Evolutionary conservation across 2,329 filamentous ascomycete species (phyloP).

Genomic region (Penicillium vulpinum): DNA sequence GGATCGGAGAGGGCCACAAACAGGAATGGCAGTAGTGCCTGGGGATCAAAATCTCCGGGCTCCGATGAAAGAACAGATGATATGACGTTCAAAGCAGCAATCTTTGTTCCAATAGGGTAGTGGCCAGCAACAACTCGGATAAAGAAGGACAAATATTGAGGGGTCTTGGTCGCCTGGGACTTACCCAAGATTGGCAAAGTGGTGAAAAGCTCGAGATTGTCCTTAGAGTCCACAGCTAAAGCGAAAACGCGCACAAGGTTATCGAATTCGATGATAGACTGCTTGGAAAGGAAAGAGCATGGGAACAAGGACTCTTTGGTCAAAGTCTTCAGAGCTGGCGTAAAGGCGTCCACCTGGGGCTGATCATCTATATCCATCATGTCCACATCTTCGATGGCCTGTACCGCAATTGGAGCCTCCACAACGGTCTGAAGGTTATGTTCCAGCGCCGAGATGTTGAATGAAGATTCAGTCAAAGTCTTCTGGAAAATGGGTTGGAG

Average conservation of each 20-base stretch:
- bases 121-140: slow-evolving; percentile 71
- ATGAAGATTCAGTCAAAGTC: slow-evolving; percentile 65
- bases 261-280: slow-evolving; percentile 37
- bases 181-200: slow-evolving; percentile 41
- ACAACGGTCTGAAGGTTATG: slow-evolving; percentile 71
- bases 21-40: slow-evolving; percentile 79
- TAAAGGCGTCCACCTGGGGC: slow-evolving; percentile 32
- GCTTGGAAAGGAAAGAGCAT: slow-evolving; percentile 41
- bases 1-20: slow-evolving; percentile 73
- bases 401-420: slow-evolving; percentile 57
- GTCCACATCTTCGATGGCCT: slow-evolving; percentile 50
- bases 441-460: slow-evolving; percentile 74
- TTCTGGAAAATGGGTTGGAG: slow-evolving; percentile 64
- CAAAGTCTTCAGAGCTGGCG: slow-evolving; percentile 36
- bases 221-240: slow-evolving; percentile 32
- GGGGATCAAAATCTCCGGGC: slow-evolving; percentile 63
- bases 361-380: slow-evolving; percentile 48
- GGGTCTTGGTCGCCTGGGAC: slow-evolving; percentile 54
- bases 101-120: slow-evolving; percentile 67
- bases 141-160: slow-evolving; percentile 74
- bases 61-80: slow-evolving; percentile 56
- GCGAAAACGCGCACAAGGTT: slow-evolving; percentile 42
- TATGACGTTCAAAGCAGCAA: slow-evolving; percentile 67
- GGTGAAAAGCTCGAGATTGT: slow-evolving; percentile 37
- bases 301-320: slow-evolving; percentile 29